Base-by-base conservation (phyloP, 2,329 filamentous ascomycete species). In the Cercospora berteroae region DNA sequence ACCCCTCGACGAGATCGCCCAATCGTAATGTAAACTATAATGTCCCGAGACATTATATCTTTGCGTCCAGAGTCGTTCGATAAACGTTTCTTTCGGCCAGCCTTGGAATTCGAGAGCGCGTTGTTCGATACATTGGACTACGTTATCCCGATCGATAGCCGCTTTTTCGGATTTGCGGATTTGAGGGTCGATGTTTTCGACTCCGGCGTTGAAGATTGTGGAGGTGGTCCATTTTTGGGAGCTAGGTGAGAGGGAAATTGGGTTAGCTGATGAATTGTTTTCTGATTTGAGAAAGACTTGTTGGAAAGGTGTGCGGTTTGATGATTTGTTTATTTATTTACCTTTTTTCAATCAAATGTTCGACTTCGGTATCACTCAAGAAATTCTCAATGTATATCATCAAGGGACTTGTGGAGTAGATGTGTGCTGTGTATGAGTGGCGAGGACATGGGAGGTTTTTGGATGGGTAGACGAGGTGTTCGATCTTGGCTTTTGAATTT, bases 11-110 rank as follows among this genome's bases (percentile, higher is more conserved):
- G 66, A 75, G 61, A 64, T 70, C 44, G 81, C 81, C 85, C 86
- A 88, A 76, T 89, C 87, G 74, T 84, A 89, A 71, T 88, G 86
- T 68, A 86, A 82, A 3, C 77, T 77, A 75, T 89, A 89, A 74
- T 88, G 86, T 0, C 87, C 87, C 2, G 81, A 81, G 5, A 78
- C 74, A n/a, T 83, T 84, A 72, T 89, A 89, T 60, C 84, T 81
- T 73, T 89, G 87, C 1, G 84, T 84, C 84, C 86, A 87, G 69
- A 89, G 81, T 60, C 84, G 82, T 76, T 89, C 87, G 74, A 89
- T 84, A 66, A 86, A 87, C 0, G 87, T 81, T 61, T 86, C 79
- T 1, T 81, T 80, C 1, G 83, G 83, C 86, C 86, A 88, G 71
- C 87, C 87, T 75, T 89, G 87, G 74, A 89, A 86, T 8, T 79